Evolutionary conservation across 106 monocot genomes (phyloP), one percentile per base, ranked within the genome.

Genomic region (Dendrobium nobile): DNA sequence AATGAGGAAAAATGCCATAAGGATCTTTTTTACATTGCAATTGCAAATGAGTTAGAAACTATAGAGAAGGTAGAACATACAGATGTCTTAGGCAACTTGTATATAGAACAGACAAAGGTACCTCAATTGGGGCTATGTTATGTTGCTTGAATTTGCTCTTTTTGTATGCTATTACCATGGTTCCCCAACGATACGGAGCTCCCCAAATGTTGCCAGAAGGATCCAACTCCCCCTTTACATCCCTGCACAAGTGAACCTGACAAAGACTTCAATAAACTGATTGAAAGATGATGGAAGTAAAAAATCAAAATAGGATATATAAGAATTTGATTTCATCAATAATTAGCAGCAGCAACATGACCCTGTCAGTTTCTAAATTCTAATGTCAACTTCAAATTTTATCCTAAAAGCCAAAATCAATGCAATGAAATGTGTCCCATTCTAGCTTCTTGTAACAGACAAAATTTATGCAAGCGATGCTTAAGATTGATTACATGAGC

Each of bases 161-260:
- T 84, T 90, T 95, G 88, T 95, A 99, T 28, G 93, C 98, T 82
- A 99, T 99, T 40, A 91, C 92, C 88, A 99, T 87, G 43, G 89
- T 87, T 82, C 98, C 98, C 88, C 92, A 99, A n/a, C 95, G 85
- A 81, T 99, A 99, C 7, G 98, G 98, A 77, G 78, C 88, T 18
- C 85, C 98, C 92, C 92, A 99, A 79, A 99, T 79, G 33, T 80
- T 78, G 2, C 98, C 95, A 80, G 78, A 77, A 77, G 88, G 76
- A 90, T 95, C 92, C 58, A 91, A 59, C 19, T 90, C 90, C 59
- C 98, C 98, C 44, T 86, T 86, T 54, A 47, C 55, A 73, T 95
- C 91, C 88, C 95, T 95, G 91, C 95, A 78, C 80, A 99, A 85
- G 78, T 83, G 82, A 56, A 86, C 87, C 98, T 99, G 89, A 79